Base-by-base conservation (phyloP, 2,329 filamentous ascomycete genomes). In the Alternaria angustiovoidea region DNA sequence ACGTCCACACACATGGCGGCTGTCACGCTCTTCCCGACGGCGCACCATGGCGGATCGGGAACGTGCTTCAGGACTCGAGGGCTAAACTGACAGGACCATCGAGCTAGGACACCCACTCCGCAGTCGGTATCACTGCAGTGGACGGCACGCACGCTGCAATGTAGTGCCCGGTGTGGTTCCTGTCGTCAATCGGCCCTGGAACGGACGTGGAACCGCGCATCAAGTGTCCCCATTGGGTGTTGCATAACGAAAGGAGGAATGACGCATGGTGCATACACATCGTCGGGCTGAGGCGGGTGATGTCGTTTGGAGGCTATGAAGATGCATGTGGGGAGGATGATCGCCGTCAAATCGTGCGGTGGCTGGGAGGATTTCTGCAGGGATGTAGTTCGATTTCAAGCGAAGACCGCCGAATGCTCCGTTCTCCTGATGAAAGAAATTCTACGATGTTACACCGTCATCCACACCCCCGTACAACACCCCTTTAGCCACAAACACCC, bases 371-470 rank as follows among this genome's bases (percentile, higher is more conserved):
- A 68, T 69, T 70, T 67, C 61, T 62, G 59, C 69, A 62, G 58
- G 68, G 68, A 63, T 63, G 41, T 30, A 11, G 41, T 14, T 38
- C 42, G 28, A 49, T 36, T 51, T 36, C 48, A 42, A 52, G 62
- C 61, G 38, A 61, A 58, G 68, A 57, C 67, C 71, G 62, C 65
- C 57, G 42, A 55, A 41, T 61, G 66, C 64, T 44, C 66, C 56
- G 57, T 63, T 57, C 57, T 63, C 56, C 57, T 62, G 51, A 58
- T 61, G 67, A 69, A 62, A 54, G 67, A 70, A 72, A 72, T 72
- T 74, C 74, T 74, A 76, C 73, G 67, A 75, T 64, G 72, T 74
- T 74, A 68, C 72, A 75, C 75, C 59, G 64, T 64, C 61, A 65
- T 54, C 60, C 58, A 46, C 57, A 53, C 52, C 64, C 61, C 64